phyloP scores from a whole-genome alignment of 176 grass and related monocot species.

The Avena sativa region DNA sequence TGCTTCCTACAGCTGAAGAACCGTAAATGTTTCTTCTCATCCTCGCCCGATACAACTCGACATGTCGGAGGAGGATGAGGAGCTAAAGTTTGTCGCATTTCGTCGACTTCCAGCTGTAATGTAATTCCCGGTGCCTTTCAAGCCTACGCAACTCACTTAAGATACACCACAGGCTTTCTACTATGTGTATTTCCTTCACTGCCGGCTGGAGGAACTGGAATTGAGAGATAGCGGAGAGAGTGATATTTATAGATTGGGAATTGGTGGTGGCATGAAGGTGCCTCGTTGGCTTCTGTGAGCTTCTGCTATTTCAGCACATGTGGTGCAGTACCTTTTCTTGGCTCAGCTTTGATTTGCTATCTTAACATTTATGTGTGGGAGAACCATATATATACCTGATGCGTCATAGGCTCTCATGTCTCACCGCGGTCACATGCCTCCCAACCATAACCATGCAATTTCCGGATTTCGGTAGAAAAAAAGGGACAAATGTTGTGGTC shows the following conservation, averaged over 20 bases:
- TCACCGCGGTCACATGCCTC: too few relatives aligned
- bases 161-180: background rate
- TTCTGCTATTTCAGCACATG: background rate
- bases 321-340: background rate
- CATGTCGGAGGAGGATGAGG: too few relatives aligned
- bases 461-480: background rate
- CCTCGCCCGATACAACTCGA: too few relatives aligned
- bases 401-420: too few relatives aligned
- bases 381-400: too few relatives aligned
- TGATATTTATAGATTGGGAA: background rate
- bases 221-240: background rate
- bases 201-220: background rate
- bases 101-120: accelerated
- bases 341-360: too few relatives aligned
- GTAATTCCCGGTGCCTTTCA: background rate
- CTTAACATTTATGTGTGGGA: too few relatives aligned
- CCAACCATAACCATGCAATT: too few relatives aligned
- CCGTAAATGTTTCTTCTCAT: background rate
- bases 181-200: background rate
- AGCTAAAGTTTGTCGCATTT: too few relatives aligned
- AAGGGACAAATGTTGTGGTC: background rate
- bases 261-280: background rate
- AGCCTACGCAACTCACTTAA: background rate
- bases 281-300: background rate
- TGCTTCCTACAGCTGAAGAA: background rate